Conservation (phyloP, 176 grass and related monocot genomes). For the Bromus sterilis region DNA sequence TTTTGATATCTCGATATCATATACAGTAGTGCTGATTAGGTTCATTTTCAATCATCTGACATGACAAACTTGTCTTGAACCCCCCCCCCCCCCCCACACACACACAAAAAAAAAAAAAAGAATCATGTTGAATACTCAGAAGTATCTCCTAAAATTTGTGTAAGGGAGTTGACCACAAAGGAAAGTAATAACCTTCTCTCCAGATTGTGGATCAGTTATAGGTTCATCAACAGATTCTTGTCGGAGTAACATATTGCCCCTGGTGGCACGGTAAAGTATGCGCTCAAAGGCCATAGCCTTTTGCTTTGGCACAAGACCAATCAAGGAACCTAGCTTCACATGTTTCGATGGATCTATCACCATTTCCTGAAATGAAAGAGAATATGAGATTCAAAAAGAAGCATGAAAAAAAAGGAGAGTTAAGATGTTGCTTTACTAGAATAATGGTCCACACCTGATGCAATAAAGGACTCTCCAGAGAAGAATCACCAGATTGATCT, state of each 20-base stretch:
- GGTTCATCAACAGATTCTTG: slow-evolving; percentile 77
- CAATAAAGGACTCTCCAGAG: slow-evolving; percentile 73
- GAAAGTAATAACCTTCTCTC: slow-evolving; percentile 66
- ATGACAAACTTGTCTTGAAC: background rate
- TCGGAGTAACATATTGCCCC: slow-evolving; percentile 84
- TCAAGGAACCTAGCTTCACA: slow-evolving; percentile 86
- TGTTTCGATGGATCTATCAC: slow-evolving; percentile 85
- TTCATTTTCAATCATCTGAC: background rate
- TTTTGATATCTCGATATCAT: background rate
- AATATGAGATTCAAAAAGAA: background rate
- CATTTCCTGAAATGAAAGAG: slow-evolving; percentile 51
- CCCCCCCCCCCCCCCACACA: too few species aligned
- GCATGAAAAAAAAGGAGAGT: background rate
- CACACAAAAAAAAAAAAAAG: background rate
- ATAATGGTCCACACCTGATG: slow-evolving; percentile 52
- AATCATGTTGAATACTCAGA: background rate
- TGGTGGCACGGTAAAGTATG: slow-evolving; percentile 90
- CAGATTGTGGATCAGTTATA: slow-evolving; percentile 74
- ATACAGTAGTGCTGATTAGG: background rate
- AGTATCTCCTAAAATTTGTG: background rate
- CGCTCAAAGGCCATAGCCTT: slow-evolving; percentile 94
- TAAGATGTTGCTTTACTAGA: background rate
- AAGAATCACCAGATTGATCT: slow-evolving; percentile 53
- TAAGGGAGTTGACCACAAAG: background rate
- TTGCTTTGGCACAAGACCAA: slow-evolving; percentile 94